These are phyloP conservation scores for Xerophyta viscosa DNA, from an alignment of 106 monocot genomes.

Conservation along the genomic window DNA sequence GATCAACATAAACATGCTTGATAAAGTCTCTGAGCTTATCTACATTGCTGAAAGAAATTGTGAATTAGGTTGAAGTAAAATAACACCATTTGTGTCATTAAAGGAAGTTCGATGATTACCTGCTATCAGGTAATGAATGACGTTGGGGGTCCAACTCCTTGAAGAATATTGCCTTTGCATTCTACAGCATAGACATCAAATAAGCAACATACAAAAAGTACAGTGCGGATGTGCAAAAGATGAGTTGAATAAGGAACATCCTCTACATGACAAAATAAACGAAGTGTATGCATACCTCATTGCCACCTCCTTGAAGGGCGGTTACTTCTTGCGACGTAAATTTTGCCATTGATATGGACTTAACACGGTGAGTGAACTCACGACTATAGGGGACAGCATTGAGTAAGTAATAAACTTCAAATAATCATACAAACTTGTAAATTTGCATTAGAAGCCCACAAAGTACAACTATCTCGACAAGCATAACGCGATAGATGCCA, in stretches of 20 bases:
- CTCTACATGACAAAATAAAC: no score
- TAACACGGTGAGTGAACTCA: constrained; percentile 92
- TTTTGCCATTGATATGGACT: constrained; percentile 95
- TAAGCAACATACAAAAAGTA: not conserved
- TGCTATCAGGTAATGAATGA: constrained; percentile 81
- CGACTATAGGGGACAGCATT: constrained; percentile 37
- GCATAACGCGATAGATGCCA: no score
- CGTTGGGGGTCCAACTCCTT: constrained; percentile 82
- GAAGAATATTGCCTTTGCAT: constrained; percentile 71
- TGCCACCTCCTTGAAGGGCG: constrained; percentile 90
- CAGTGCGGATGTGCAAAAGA: not conserved
- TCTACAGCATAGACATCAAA: constrained; percentile 20
- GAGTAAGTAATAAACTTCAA: not conserved
- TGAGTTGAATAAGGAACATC: not conserved
- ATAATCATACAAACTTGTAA: no score
- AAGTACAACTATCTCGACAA: no score
- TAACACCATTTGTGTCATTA: not conserved
- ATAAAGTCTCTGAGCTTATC: constrained; percentile 81
- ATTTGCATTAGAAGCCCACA: no score
- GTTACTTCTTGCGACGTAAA: constrained; percentile 81
- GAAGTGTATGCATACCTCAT: constrained; percentile 78
- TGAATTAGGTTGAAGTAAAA: not conserved
- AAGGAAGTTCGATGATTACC: constrained; percentile 26
- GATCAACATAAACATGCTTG: constrained; percentile 81
- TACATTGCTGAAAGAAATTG: constrained; percentile 48